These are phyloP conservation scores for Phytophthora melonis DNA, from an alignment of 352 stramenopile genomes.

Conservation along the genomic window DNA sequence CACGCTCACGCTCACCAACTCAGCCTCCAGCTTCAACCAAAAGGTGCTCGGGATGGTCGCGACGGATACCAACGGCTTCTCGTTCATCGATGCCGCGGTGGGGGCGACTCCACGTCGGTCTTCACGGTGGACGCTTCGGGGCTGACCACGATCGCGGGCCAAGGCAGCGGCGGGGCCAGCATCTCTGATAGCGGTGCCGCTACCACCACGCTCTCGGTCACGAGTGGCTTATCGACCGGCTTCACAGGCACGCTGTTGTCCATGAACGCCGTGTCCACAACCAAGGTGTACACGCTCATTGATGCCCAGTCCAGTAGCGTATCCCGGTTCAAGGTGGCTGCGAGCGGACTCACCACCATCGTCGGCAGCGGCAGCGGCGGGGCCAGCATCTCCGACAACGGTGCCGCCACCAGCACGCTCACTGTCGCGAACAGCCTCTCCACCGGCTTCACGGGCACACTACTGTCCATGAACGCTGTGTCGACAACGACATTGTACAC, in stretches of 20 bases:
- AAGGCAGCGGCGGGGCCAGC: background rate
- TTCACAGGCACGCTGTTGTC: constrained; percentile 9
- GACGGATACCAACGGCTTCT: constrained; percentile 14
- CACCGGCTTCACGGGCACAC: background rate
- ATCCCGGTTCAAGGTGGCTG: constrained; percentile 31
- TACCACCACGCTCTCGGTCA: no score
- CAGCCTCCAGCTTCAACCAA: constrained; percentile 5
- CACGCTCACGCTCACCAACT: constrained; percentile 22
- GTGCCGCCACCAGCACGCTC: background rate
- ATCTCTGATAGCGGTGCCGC: no score
- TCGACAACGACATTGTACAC: no score
- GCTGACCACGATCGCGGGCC: constrained; percentile 24
- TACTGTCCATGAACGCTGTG: constrained; percentile 15
- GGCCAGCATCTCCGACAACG: no score
- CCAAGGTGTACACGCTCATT: background rate
- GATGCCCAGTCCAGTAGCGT: background rate
- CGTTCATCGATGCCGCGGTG: constrained; percentile 20
- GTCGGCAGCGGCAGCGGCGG: no score
- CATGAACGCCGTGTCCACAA: background rate
- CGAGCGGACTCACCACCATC: constrained; percentile 18
- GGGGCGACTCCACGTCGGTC: background rate
- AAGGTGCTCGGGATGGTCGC: constrained; percentile 6
- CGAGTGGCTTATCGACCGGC: background rate
- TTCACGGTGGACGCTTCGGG: constrained; percentile 9
- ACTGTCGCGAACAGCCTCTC: constrained; percentile 4